phyloP scores from a whole-genome alignment of 306 rosid genomes.

The Quercus ilex region DNA sequence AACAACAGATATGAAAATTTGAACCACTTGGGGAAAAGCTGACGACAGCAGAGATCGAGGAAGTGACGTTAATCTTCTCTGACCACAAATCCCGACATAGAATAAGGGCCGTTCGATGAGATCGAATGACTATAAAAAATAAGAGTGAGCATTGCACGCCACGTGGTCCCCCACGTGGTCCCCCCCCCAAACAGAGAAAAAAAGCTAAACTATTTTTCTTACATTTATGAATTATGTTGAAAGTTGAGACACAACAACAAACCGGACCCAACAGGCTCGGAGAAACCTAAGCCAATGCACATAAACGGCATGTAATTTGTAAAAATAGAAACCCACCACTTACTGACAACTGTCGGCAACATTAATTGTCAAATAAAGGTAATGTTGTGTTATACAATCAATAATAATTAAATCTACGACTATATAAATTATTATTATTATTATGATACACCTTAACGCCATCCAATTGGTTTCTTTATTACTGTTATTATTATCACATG shows the following conservation, averaged over 20 bases:
- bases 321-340: not conserved
- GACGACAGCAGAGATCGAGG: not conserved
- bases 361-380: not conserved
- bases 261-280: not conserved
- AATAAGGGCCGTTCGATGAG: not conserved
- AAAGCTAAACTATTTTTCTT: no score
- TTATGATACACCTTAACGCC: no score
- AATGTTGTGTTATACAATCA: no score
- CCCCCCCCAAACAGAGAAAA: no score
- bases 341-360: not conserved
- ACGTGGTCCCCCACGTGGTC: constrained; percentile 9
- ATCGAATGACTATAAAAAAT: not conserved
- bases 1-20: not conserved
- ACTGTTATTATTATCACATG: no score
- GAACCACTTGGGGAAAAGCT: not conserved
- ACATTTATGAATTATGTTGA: no score
- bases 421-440: no score
- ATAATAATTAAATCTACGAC: no score
- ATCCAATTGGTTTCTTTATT: no score
- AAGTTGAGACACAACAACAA: no score
- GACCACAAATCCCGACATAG: not conserved
- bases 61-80: not conserved
- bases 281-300: not conserved
- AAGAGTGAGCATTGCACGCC: not conserved
- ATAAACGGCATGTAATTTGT: not conserved